Evolutionary conservation across 1,139 yeast species (phyloP), one percentile per base, ranked within the genome.

Genomic region (Kodamaea alishanica): DNA sequence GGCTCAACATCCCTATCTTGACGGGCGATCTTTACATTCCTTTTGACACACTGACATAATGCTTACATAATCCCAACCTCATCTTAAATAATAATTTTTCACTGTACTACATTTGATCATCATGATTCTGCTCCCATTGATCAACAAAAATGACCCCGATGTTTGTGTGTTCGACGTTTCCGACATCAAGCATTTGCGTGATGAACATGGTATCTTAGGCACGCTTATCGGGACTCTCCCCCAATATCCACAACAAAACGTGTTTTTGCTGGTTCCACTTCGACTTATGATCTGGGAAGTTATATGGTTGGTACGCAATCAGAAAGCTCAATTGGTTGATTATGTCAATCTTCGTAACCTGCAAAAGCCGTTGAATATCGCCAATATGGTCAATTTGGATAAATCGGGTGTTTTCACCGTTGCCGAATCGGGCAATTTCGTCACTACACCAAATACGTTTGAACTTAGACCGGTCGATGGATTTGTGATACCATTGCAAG

Each of bases 191-290:
- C 44, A 44, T 10, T 65, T 89, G 25, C 67, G 97, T 22, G 69
- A 61, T 6, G 43, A 58, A 32, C 28, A 36, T 22, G 78, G 77
- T 3, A 73, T 92, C 1, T 70, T 81, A 30, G 98, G 98, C 0
- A 78, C 84, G 1, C 67, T 92, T 12, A 66, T 78, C 1, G 98
- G 98, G 0, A 84, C 96, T 0, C 63, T 92, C 28, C 86, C 96
- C 0, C 74, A 79, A 34, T 89, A 90, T 15, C 95, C 97, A 2
- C 98, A 92, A 58, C 98, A 92, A 53, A 90, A 88, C 54, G 70
- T 83, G 30, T 84, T 90, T 54, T 68, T 87, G 38, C 95, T 96
- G 1, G 65, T 90, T 4, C 98, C 98, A 0, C 62, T 90, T 37
- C 78, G 80, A 50, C 66, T 92, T 33, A 75, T 79, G 64, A 61